Percentiles rank a stretch among this genome's conserved stretches.
These are phyloP conservation scores for Pittosporum tobira DNA, from an alignment of 129 eudicot genomes.

Conservation along the genomic window DNA sequence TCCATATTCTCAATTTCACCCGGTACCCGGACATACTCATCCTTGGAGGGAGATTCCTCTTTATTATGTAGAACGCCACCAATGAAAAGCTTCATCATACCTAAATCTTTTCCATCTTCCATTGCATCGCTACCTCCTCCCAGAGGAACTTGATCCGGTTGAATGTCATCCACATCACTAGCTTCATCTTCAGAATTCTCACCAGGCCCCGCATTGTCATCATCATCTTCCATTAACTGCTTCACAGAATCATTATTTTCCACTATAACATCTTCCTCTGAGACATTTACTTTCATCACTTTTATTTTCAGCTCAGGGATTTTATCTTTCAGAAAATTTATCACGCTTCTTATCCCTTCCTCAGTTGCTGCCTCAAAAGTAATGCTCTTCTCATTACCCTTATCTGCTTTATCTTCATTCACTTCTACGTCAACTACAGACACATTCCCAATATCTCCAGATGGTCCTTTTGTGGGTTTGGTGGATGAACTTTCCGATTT, in stretches of 20 bases:
- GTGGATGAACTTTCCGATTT: slow-evolving; percentile 36
- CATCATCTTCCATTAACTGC: slow-evolving; percentile 45
- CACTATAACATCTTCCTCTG: slow-evolving; percentile 39
- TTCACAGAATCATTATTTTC: slow-evolving; percentile 41
- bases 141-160: slow-evolving; percentile 31
- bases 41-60: slow-evolving; percentile 65
- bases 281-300: slow-evolving; percentile 48
- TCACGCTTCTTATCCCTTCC: slow-evolving; percentile 73
- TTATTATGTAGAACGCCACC: slow-evolving; percentile 82
- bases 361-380: slow-evolving; percentile 76
- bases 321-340: slow-evolving; percentile 88
- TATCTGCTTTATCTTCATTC: slow-evolving; percentile 54
- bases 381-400: slow-evolving; percentile 53
- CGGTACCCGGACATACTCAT: slow-evolving; percentile 74
- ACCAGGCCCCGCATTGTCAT: slow-evolving; percentile 34
- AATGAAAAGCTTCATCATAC: slow-evolving; percentile 69
- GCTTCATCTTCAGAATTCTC: slow-evolving; percentile 58
- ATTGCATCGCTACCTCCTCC: slow-evolving; percentile 37
- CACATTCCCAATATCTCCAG: slow-evolving; percentile 43
- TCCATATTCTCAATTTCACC: slow-evolving; percentile 73
- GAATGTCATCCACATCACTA: slow-evolving; percentile 31
- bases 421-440: slow-evolving; percentile 61
- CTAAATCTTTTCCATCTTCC: slow-evolving; percentile 51
- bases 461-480: slow-evolving; percentile 52
- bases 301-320: slow-evolving; percentile 81